Conservation (phyloP, 768 basidiomycete genomes). For the Pisolithus tinctorius region DNA sequence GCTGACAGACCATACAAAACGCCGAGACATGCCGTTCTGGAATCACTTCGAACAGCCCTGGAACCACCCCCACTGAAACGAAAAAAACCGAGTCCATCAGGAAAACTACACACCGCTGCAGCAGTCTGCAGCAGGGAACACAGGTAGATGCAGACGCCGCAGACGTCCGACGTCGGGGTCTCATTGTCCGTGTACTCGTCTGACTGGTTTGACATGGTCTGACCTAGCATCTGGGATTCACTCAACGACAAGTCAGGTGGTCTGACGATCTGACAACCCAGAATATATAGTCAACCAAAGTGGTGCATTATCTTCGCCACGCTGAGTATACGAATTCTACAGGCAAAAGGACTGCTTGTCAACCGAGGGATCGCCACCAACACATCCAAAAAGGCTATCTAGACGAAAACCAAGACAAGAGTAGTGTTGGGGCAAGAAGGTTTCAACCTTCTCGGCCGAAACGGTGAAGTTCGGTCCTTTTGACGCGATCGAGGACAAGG, state of each 20-base stretch:
- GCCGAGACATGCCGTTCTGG: constrained; percentile 21
- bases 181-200: too few relatives aligned
- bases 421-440: constrained; percentile 47
- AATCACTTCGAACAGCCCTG: constrained; percentile 52
- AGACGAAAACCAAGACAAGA: constrained; percentile 18
- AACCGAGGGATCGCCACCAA: constrained; percentile 11
- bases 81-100: constrained; percentile 44
- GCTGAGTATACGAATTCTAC: constrained; percentile 35
- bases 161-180: too few relatives aligned
- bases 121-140: too few relatives aligned
- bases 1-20: neutral
- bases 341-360: constrained; percentile 43
- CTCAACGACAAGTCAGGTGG: too few relatives aligned
- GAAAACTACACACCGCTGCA: too few relatives aligned
- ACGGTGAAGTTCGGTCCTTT: constrained; percentile 52
- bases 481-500: constrained; percentile 70
- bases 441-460: constrained; percentile 14
- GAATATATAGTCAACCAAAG: too few relatives aligned
- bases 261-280: too few relatives aligned
- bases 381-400: constrained; percentile 1
- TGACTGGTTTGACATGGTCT: too few relatives aligned
- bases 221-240: too few relatives aligned
- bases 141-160: too few relatives aligned
- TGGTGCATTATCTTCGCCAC: too few relatives aligned
- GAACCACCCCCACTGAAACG: constrained; percentile 39